A percentile compares a stretch with the other conserved stretches of the same genome.
Conservation (phyloP, 2,329 filamentous ascomycete genomes). For the Aspergillus hortae region DNA sequence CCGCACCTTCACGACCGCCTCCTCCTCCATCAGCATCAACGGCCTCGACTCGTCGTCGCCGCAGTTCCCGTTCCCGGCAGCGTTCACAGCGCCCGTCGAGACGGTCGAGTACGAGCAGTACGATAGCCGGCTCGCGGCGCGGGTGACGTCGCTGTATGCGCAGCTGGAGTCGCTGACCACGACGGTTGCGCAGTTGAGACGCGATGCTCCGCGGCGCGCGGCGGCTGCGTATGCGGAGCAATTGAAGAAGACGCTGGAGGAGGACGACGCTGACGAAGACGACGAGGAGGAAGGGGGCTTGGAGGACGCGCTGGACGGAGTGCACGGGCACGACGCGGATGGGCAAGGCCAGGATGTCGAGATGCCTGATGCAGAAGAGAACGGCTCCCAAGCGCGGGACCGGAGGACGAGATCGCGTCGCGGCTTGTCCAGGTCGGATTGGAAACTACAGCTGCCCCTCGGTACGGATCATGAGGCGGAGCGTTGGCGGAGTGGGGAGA, state of each 20-base stretch:
- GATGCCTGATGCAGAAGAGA: slow-evolving; percentile 12
- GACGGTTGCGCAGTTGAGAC: slow-evolving; percentile 44
- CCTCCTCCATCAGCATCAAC: slow-evolving; percentile 46
- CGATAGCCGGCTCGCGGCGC: slow-evolving; percentile 41
- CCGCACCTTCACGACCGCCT: slow-evolving; percentile 42
- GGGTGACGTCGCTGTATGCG: slow-evolving; percentile 44
- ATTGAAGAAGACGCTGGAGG: slow-evolving; percentile 31
- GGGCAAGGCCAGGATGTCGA: slow-evolving; percentile 11
- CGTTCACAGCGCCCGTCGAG: slow-evolving; percentile 35
- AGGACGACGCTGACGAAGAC: slow-evolving; percentile 59
- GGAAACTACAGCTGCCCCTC: slow-evolving; percentile 31
- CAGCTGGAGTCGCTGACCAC: slow-evolving; percentile 47
- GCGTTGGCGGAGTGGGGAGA: slow-evolving; percentile 40
- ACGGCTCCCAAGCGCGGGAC: neutral
- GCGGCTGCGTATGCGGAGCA: slow-evolving; percentile 37
- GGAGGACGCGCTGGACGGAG: slow-evolving; percentile 10
- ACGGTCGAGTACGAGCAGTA: slow-evolving; percentile 48
- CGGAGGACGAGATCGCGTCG: too few species aligned
- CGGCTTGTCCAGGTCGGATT: slow-evolving; percentile 14
- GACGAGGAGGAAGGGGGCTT: slow-evolving; percentile 42
- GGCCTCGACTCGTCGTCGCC: slow-evolving; percentile 39
- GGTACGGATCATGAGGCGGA: slow-evolving; percentile 32
- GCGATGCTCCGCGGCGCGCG: slow-evolving; percentile 42
- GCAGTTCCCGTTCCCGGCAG: slow-evolving; percentile 28
- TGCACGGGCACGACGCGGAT: neutral